phyloP scores from a whole-genome alignment of 2,329 filamentous ascomycete species.

The Colletotrichum sp. region DNA sequence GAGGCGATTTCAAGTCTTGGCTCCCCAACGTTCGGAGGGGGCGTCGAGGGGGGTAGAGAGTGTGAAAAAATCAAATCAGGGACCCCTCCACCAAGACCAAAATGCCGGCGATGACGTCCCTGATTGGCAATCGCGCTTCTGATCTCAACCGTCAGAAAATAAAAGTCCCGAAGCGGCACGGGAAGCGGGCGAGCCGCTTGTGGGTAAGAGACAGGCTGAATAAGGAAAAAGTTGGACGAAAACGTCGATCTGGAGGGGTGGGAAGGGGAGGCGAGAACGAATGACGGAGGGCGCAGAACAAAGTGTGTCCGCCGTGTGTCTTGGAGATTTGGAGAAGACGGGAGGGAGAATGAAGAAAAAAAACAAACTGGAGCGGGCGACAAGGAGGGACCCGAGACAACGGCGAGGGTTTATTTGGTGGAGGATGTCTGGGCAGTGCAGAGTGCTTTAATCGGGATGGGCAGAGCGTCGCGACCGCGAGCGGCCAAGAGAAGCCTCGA shows the following conservation, averaged over 20 bases:
- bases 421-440: background rate
- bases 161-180: constrained; percentile 10
- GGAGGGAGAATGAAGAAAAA: background rate
- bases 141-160: constrained; percentile 11
- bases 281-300: background rate
- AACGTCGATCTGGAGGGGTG: constrained; percentile 11
- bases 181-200: constrained; percentile 16
- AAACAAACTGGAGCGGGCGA: background rate
- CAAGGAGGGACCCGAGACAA: constrained; percentile 17
- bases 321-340: background rate
- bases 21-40: background rate
- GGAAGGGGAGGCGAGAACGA: background rate
- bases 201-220: background rate
- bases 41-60: background rate
- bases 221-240: constrained; percentile 12
- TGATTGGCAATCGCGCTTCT: constrained; percentile 7
- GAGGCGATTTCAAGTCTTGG: background rate
- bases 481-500: background rate
- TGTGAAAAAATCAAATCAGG: background rate
- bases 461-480: background rate
- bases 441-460: background rate
- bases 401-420: constrained; percentile 15
- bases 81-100: background rate
- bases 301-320: background rate
- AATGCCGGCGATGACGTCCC: constrained; percentile 11